Evolutionary conservation across 495 filamentous ascomycete genomes (phyloP), one percentile per base, ranked within the genome.

Genomic region (Penicillium salamii): DNA sequence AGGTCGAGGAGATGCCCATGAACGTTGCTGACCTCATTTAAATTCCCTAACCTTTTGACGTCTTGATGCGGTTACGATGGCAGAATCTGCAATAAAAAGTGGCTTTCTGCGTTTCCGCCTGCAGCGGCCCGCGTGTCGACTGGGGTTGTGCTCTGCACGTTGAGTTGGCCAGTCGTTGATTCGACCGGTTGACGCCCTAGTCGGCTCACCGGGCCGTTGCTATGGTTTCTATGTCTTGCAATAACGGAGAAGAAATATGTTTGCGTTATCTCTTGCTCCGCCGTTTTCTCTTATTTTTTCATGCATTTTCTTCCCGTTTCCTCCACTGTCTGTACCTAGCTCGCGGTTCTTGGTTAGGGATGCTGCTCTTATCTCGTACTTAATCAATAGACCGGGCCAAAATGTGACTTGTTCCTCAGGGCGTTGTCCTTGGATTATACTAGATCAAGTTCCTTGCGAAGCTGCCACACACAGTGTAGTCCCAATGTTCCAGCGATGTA

Each of bases 1-100:
- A 81, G 66, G 77, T 81, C 50, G 78, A 81, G 65, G 78, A 81
- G 69, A 81, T 81, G 78, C 78, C 78, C 58, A 81, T 81, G 78
- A 81, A 79, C 69, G 75, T 77, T 72, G 77, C 77, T 52, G 76
- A 79, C 62, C 76, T 79, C 58, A 79, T 79, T 67, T 79, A 77
- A 76, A 68, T 53, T 43, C 50, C 52, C 49, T 66, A 61, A 63
- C 46, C 42, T 41, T 50, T 60, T 64, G 60, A 67, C 64, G 62
- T 67, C 64, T 62, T 63, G 63, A 72, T 70, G 67, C 71, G 69
- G 66, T 67, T 63, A 70, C 48, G 70, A 72, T 61, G 61, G 64
- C 69, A 71, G 70, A 63, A 67, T 58, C 64, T 71, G 69, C 69
- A 66, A 32, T 65, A 53, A 74, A 72, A 71, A 74, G 71, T 74